Percentiles rank a stretch among this genome's conserved stretches.
These are phyloP conservation scores for Rhodamnia rubescens DNA, from an alignment of 345 rosid species.

Conservation along the genomic window DNA sequence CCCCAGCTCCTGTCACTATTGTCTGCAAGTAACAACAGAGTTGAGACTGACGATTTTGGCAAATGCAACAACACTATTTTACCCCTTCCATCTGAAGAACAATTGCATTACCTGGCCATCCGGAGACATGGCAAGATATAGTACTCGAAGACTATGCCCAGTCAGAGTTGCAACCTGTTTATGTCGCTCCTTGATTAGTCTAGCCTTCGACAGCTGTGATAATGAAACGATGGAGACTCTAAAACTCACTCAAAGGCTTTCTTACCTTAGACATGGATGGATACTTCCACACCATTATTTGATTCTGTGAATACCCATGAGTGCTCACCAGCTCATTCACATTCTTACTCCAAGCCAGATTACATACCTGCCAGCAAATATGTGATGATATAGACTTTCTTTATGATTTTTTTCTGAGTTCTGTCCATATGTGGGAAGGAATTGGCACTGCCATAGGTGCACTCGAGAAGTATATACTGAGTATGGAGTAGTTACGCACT, in stretches of 20 bases:
- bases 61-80: background rate
- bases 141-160: conserved; percentile 91
- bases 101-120: conserved; percentile 61
- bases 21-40: conserved; percentile 31
- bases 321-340: conserved; percentile 95
- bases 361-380: conserved; percentile 51
- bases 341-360: conserved; percentile 95
- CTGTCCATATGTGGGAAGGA: background rate
- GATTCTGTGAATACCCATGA: conserved; percentile 96
- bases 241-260: background rate
- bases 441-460: background rate
- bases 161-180: conserved; percentile 72
- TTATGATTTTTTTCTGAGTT: background rate
- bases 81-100: background rate
- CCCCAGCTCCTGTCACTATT: conserved; percentile 97
- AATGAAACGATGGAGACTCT: background rate
- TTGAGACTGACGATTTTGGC: background rate
- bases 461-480: background rate
- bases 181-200: background rate
- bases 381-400: background rate
- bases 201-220: background rate
- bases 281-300: conserved; percentile 96
- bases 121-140: conserved; percentile 85
- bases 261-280: conserved; percentile 85
- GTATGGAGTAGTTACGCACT: background rate